Evolutionary conservation across 805 yeast species (phyloP).

Genomic region (Wickerhamomyces sydowiorum): DNA sequence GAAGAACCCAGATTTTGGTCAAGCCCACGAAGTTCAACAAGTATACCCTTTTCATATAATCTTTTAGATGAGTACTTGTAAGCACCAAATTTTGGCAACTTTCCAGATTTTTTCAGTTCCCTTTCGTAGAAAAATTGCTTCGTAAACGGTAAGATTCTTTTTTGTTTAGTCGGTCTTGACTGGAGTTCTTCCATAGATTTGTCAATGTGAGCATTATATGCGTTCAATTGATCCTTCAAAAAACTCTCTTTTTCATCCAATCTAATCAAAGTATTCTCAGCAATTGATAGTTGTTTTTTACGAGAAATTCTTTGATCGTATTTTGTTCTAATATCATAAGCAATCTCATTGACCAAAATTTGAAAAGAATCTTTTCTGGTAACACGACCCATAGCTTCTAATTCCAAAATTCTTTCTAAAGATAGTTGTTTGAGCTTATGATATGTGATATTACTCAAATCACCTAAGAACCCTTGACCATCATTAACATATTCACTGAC

Average conservation of each 20-base stretch:
- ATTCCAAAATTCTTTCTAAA: constrained; percentile 65
- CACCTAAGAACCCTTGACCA: constrained; percentile 42
- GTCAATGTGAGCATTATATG: constrained; percentile 42
- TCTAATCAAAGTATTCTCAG: constrained; percentile 37
- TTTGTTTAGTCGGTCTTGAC: constrained; percentile 25
- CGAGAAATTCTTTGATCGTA: constrained; percentile 44
- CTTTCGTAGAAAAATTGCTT: constrained; percentile 74
- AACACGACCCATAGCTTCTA: constrained; percentile 63
- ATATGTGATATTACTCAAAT: constrained; percentile 45
- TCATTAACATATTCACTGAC: constrained; percentile 35
- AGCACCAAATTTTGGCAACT: constrained; percentile 70
- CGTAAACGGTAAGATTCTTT: constrained; percentile 47
- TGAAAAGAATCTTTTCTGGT: constrained; percentile 71
- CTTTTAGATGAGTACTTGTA: constrained; percentile 72
- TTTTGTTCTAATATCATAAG: constrained; percentile 65
- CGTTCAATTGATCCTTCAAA: constrained; percentile 33
- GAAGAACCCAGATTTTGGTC: constrained; percentile 31
- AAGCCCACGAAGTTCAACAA: constrained; percentile 54
- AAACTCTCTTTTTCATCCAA: constrained; percentile 40
- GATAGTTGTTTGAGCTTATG: constrained; percentile 75
- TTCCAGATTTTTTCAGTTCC: constrained; percentile 58
- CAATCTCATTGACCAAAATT: constrained; percentile 73
- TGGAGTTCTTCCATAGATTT: constrained; percentile 46
- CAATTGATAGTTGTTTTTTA: constrained; percentile 37
- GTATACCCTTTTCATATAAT: constrained; percentile 65